Evolutionary conservation across 805 yeast genomes (phyloP), one percentile per base, ranked within the genome.

Genomic region (Candida adriatica): DNA sequence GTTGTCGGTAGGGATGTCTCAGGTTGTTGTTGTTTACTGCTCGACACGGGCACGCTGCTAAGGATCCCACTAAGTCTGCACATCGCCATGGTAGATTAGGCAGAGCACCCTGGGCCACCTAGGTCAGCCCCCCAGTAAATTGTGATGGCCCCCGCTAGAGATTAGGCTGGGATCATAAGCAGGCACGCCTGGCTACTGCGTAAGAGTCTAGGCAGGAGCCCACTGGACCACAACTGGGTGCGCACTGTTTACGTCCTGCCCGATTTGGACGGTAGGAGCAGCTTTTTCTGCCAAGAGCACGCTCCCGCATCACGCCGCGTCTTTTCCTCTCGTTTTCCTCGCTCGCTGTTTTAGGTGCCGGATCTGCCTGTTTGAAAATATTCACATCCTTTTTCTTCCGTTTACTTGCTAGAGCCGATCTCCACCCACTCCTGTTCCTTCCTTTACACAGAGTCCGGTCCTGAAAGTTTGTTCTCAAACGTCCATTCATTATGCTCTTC

Each of bases 401-500:
- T 19, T 21, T 16, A n/a, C 26, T 16, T 18, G 18, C 24, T 13
- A 26, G 35, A 33, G 6, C 26, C 28, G 36, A 25, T 31, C 26
- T 34, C 28, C 30, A 34, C 49, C 42, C 36, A 48, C 55, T 49
- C 37, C 51, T 48, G 56, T 51, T 51, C 56, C 51, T 46, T 45
- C 55, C 51, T 51, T 49, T 44, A 48, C 43, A 49, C 56, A 46
- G 50, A 44, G 46, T 39, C 34, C 34, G 38, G 36, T 32, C 35
- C 30, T 21, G 23, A 19, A 8, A 19, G 22, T 19, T 19, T 11
- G 31, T 10, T 19, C 28, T 28, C 24, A 8, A 27, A 20, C 18
- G 7, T 6, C 26, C 22, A 19, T 8, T 8, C 11, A 11, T 29
- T 11, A 73, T 71, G 77, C 67, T 69, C 57, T 68, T 75, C 51